phyloP scores from a whole-genome alignment of 1,139 yeast species.

The Yamadazyma mexicana region DNA sequence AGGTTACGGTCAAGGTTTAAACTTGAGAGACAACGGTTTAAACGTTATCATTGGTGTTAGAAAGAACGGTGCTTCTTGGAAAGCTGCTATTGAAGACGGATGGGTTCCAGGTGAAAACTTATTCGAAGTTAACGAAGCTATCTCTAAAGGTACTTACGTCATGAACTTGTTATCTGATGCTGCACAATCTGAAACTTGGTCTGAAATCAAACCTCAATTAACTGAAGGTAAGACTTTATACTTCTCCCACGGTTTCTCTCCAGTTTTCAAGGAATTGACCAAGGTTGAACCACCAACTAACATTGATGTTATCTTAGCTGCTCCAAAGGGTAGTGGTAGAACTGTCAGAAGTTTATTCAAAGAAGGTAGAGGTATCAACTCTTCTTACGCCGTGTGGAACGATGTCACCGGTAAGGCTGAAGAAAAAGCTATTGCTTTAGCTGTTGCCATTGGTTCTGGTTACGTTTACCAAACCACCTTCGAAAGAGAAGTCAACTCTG shows the following conservation, averaged over 20 bases:
- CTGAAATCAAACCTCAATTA: conserved; percentile 78
- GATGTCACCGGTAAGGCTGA: conserved; percentile 99
- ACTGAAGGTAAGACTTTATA: conserved; percentile 97
- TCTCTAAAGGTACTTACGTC: conserved; percentile 84
- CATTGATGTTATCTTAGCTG: conserved; percentile 96
- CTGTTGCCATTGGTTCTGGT: conserved; percentile 99
- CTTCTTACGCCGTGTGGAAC: conserved; percentile 99
- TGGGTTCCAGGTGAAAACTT: conserved; percentile 99
- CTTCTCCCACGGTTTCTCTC: conserved; percentile 99
- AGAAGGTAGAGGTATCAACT: conserved; percentile 99
- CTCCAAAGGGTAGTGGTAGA: conserved; percentile 99
- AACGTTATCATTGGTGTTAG: conserved; percentile 98
- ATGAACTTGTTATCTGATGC: conserved; percentile 99
- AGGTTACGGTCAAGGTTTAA: conserved; percentile 99
- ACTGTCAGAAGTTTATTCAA: conserved; percentile 98
- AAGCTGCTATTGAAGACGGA: conserved; percentile 98
- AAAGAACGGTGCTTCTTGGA: conserved; percentile 99
- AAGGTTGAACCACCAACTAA: conserved; percentile 93
- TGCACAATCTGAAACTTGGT: conserved; percentile 99
- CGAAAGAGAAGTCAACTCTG: conserved; percentile 98
- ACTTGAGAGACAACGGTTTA: conserved; percentile 97
- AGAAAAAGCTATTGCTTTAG: conserved; percentile 97
- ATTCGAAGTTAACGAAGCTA: conserved; percentile 93
- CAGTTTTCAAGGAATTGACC: conserved; percentile 97
- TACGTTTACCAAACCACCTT: conserved; percentile 99